Evolutionary conservation across 2,329 filamentous ascomycete species (phyloP).

Genomic region (Mollisia scopiformis): DNA sequence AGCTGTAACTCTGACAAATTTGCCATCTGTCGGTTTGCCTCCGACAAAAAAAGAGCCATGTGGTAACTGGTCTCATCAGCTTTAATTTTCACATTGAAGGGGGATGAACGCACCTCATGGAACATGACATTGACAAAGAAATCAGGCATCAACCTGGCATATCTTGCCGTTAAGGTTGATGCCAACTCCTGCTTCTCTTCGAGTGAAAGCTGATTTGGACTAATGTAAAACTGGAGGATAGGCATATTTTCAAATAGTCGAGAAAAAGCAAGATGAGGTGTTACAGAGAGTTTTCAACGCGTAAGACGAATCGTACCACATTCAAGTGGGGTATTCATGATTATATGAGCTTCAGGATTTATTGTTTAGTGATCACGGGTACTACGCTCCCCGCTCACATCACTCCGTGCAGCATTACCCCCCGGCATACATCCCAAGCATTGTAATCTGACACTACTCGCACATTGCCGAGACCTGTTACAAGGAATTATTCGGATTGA

Average conservation of each 20-base stretch:
- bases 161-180: conserved; percentile 11
- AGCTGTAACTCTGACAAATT: conserved; percentile 23
- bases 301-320: too few relatives aligned
- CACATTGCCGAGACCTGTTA: not conserved
- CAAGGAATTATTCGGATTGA: not conserved
- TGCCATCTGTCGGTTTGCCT: conserved; percentile 17
- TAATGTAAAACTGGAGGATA: conserved; percentile 24
- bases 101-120: conserved; percentile 18
- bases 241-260: conserved; percentile 18
- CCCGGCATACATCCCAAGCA: too few relatives aligned
- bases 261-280: too few relatives aligned
- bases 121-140: conserved; percentile 27
- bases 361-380: not conserved
- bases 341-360: not conserved
- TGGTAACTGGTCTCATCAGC: conserved; percentile 8
- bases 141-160: conserved; percentile 19
- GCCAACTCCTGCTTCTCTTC: conserved; percentile 24
- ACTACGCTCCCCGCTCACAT: not conserved
- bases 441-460: not conserved
- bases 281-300: too few relatives aligned
- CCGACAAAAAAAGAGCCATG: conserved; percentile 20
- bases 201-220: conserved; percentile 15
- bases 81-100: not conserved
- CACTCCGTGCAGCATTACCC: not conserved
- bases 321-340: too few relatives aligned